These are phyloP conservation scores for Ogataea methylovora DNA, from an alignment of 805 yeast species.

Conservation along the genomic window DNA sequence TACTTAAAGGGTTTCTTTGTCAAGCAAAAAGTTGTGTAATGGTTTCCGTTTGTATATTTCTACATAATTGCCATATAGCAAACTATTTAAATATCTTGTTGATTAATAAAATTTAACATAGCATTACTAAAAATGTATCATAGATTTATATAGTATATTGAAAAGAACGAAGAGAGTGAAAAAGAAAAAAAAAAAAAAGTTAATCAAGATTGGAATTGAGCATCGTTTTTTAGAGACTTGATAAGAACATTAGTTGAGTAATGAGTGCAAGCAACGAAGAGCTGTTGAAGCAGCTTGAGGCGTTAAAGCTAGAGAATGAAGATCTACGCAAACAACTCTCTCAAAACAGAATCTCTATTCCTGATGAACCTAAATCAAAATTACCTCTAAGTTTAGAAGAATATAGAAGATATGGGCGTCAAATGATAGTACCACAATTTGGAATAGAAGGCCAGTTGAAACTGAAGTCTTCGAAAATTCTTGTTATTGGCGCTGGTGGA, in stretches of 20 bases:
- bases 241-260: too few relatives aligned
- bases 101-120: too few relatives aligned
- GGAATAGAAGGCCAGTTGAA: slow-evolving; percentile 52
- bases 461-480: slow-evolving; percentile 48
- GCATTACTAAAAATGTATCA: too few relatives aligned
- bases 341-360: slow-evolving; percentile 2
- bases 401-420: slow-evolving; percentile 83
- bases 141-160: too few relatives aligned
- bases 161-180: too few relatives aligned
- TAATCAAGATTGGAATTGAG: too few relatives aligned
- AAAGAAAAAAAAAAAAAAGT: too few relatives aligned
- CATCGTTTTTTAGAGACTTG: too few relatives aligned
- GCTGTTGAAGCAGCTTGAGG: slow-evolving; percentile 16
- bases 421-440: slow-evolving; percentile 84
- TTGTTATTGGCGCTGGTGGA: slow-evolving; percentile 96
- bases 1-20: slow-evolving; percentile 72
- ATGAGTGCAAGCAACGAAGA: slow-evolving; percentile 6
- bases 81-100: too few relatives aligned
- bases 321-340: slow-evolving; percentile 6
- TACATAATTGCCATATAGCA: too few relatives aligned
- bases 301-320: slow-evolving; percentile 20
- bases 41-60: too few relatives aligned
- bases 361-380: slow-evolving; percentile 1
- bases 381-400: slow-evolving; percentile 46
- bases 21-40: slow-evolving; percentile 61